phyloP scores from a whole-genome alignment of 805 yeast species.

The Metschnikowia lachancei region DNA sequence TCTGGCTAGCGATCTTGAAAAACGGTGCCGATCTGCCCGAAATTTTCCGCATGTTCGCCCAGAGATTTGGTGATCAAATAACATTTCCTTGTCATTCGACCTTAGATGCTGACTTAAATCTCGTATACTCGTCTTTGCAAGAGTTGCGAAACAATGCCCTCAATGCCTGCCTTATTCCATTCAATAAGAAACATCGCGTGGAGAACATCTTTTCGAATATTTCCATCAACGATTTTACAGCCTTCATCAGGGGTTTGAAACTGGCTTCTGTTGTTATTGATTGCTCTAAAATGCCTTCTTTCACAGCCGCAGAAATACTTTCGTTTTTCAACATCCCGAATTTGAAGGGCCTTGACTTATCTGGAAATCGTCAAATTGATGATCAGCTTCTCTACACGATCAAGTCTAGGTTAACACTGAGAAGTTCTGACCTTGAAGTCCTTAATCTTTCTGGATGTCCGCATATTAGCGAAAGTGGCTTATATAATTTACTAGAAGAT shows the following conservation, averaged over 20 bases:
- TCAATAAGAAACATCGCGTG: conserved; percentile 27
- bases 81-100: conserved; percentile 28
- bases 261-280: conserved; percentile 27
- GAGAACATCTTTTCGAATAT: conserved; percentile 37
- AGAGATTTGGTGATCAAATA: conserved; percentile 16
- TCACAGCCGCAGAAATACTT: conserved; percentile 23
- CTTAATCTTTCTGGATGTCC: conserved; percentile 27
- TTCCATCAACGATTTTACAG: conserved; percentile 22
- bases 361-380: conserved; percentile 28
- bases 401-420: conserved; percentile 18
- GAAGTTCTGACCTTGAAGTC: conserved; percentile 23
- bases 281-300: conserved; percentile 21
- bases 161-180: conserved; percentile 18
- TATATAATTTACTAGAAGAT: conserved; percentile 11
- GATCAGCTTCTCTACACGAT: conserved; percentile 32
- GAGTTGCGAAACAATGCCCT: conserved; percentile 14
- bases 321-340: conserved; percentile 28
- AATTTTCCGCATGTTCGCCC: conserved; percentile 29
- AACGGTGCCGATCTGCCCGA: conserved; percentile 30
- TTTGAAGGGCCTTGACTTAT: conserved; percentile 32
- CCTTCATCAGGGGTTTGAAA: conserved; percentile 19
- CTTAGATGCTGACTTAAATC: not conserved
- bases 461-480: conserved; percentile 12
- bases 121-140: conserved; percentile 5
- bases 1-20: conserved; percentile 32